Conservation (phyloP, 2,329 filamentous ascomycete genomes). For the Hypomyces perniciosus region DNA sequence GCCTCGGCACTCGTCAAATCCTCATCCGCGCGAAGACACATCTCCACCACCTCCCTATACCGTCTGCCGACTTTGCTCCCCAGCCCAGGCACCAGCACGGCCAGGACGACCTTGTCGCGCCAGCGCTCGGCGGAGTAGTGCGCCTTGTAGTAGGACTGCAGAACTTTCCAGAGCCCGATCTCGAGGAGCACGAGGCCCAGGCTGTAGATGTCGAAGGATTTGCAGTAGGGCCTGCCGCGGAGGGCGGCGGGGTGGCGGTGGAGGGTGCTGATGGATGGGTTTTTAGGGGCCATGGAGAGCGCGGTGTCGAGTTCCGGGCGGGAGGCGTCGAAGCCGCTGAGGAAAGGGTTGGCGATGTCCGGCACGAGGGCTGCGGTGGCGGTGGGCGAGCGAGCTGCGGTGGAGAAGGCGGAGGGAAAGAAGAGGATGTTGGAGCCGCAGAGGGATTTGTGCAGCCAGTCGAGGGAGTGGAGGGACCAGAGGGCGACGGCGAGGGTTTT, state of each 20-base stretch:
- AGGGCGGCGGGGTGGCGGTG: conserved; percentile 42
- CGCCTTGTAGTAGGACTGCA: conserved; percentile 35
- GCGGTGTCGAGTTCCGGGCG: conserved; percentile 47
- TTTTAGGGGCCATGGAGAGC: conserved; percentile 39
- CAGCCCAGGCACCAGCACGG: conserved; percentile 35
- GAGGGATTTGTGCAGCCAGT: conserved; percentile 53
- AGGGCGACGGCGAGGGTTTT: conserved; percentile 37
- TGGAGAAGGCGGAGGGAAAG: conserved; percentile 39
- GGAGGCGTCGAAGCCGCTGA: conserved; percentile 50
- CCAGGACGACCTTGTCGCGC: conserved; percentile 36
- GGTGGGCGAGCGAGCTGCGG: conserved; percentile 23
- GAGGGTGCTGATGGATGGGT: conserved; percentile 37
- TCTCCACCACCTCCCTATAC: conserved; percentile 37
- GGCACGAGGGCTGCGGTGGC: conserved; percentile 32
- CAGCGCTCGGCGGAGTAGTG: conserved; percentile 38
- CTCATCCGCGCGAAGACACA: conserved; percentile 33
- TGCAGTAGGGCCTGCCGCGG: conserved; percentile 37
- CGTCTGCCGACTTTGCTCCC: conserved; percentile 35
- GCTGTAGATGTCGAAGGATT: conserved; percentile 48
- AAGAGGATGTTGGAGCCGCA: conserved; percentile 49
- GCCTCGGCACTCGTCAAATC: conserved; percentile 32
- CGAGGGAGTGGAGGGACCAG: conserved; percentile 47
- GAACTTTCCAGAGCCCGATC: conserved; percentile 42
- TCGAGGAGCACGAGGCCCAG: conserved; percentile 46
- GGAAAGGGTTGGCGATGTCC: conserved; percentile 37